phyloP scores from a whole-genome alignment of 345 rosid genomes.

The Rhodamnia rubescens region DNA sequence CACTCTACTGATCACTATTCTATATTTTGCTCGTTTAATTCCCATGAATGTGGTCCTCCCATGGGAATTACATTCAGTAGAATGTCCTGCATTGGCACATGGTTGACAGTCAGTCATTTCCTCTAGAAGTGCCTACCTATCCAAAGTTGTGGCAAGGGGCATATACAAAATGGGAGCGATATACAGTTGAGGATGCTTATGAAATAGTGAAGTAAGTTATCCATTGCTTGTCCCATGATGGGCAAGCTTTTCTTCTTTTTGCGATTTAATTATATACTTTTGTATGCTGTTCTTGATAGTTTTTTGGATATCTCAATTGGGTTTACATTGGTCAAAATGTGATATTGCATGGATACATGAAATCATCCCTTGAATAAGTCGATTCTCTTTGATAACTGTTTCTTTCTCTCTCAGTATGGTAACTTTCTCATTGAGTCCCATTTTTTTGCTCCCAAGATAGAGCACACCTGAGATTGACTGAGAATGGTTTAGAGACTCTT shows the following conservation, averaged over 20 bases:
- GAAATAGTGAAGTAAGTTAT: conserved; percentile 69
- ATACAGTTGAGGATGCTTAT: conserved; percentile 81
- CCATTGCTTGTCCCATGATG: not conserved
- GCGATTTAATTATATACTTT: not conserved
- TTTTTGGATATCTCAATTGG: not conserved
- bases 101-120: conserved; percentile 85
- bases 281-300: not conserved
- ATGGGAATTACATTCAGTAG: conserved; percentile 43
- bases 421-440: not conserved
- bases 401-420: not conserved
- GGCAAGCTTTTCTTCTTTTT: not conserved
- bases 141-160: conserved; percentile 91
- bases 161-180: conserved; percentile 81
- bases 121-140: conserved; percentile 74
- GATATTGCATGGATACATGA: not conserved
- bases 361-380: not conserved
- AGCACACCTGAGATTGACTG: rapidly evolving
- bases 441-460: not conserved
- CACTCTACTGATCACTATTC: not conserved
- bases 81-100: conserved; percentile 99
- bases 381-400: not conserved
- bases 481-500: not conserved
- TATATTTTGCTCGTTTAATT: not conserved
- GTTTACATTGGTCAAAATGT: not conserved
- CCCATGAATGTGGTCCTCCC: conserved; percentile 12